Evolutionary conservation across 495 filamentous ascomycete species (phyloP).

Genomic region (Parathielavia hyrcaniae): DNA sequence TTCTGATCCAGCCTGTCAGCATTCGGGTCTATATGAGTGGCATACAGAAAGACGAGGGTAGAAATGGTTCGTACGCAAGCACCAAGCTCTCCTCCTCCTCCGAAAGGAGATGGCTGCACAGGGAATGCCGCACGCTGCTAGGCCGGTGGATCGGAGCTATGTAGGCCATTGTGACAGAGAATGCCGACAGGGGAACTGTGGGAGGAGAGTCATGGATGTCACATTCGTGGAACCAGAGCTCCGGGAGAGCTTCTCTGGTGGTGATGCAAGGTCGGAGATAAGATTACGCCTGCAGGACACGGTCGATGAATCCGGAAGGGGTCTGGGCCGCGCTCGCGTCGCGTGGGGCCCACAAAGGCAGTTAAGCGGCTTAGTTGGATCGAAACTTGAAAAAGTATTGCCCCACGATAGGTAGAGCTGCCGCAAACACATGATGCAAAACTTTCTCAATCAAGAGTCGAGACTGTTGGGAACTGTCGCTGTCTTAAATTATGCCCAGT

Average conservation of each 20-base stretch:
- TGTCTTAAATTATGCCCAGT: too few relatives aligned
- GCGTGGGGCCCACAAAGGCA: not conserved
- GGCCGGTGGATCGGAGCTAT: slow-evolving; percentile 88
- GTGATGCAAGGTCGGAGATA: slow-evolving; percentile 19
- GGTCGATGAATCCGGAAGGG: slow-evolving; percentile 2
- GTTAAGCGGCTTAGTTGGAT: too few relatives aligned
- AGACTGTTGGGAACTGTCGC: too few relatives aligned
- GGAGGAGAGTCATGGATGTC: not conserved
- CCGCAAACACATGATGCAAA: too few relatives aligned
- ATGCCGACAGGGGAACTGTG: slow-evolving; percentile 1
- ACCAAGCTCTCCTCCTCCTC: slow-evolving; percentile 74
- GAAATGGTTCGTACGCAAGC: slow-evolving; percentile 61
- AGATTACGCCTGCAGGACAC: slow-evolving; percentile 8
- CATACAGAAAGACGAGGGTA: slow-evolving; percentile 11
- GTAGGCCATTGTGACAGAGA: slow-evolving; percentile 66
- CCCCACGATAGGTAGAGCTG: too few relatives aligned
- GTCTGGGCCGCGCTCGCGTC: slow-evolving; percentile 23
- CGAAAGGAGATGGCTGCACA: slow-evolving; percentile 69
- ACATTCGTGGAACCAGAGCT: slow-evolving; percentile 20
- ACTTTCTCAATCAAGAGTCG: too few relatives aligned
- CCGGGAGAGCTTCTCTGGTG: not conserved
- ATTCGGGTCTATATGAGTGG: not conserved
- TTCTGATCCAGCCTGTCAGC: slow-evolving; percentile 48
- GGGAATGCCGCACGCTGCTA: slow-evolving; percentile 79
- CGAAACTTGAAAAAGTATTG: too few relatives aligned